Evolutionary conservation across 2,329 filamentous ascomycete genomes (phyloP), one percentile per base, ranked within the genome.

Genomic region (Colletotrichum sojae): DNA sequence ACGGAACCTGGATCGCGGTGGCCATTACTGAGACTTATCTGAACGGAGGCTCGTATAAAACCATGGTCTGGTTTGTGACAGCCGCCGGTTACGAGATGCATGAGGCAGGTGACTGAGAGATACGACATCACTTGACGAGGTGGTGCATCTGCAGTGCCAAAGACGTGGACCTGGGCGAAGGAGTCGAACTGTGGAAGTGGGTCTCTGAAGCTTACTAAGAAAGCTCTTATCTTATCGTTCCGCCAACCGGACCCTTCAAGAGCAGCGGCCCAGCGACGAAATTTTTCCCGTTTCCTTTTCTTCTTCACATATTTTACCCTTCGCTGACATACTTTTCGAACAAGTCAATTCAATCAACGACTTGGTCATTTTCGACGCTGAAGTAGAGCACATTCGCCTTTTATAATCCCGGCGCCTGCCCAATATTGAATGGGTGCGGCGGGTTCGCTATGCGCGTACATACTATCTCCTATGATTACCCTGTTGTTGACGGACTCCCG

Each of bases 391-490:
- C 49, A 54, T 52, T 62, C 79, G 84, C 86, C 84, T 84, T 88
- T 89, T 84, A 88, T 88, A 89, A 89, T 89, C 86, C 84, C 82
- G 80, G 81, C 79, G 80, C 82, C 80, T 82, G 81, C 84, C 83
- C 76, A 76, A 75, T 73, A 75, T 74, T 74, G 73, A 71, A 79
- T 81, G 84, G 83, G 84, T 82, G 83, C 81, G 78, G 80, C 82
- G 83, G 87, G 86, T 89, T 89, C 87, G 87, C 87, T 89, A 86
- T 87, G 86, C 79, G 87, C 86, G 83, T 78, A 89, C 86, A 89
- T 86, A 27, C 51, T 39, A 49, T 43, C 31, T 27, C 55, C 52
- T 40, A 46, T 67, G 48, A 66, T 52, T 45, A 48, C 51, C 13
- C 56, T 55, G 55, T 46, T 58, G 36, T 36, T 56, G 39, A 27